Percentiles rank a stretch among this genome's conserved stretches.
Evolutionary conservation across 495 filamentous ascomycete species (phyloP).

Genomic region (Xylaria sp.): DNA sequence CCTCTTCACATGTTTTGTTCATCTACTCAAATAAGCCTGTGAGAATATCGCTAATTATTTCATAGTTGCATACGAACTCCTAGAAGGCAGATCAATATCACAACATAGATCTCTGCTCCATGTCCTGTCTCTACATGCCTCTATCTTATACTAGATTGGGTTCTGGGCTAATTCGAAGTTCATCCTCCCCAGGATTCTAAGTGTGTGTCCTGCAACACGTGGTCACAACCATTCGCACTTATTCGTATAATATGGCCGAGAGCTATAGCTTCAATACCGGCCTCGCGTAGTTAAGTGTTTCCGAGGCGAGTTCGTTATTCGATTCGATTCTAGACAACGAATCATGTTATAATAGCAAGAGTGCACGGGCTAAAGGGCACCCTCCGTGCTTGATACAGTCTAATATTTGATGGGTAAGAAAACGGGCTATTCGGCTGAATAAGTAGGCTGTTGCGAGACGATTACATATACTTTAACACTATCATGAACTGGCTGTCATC

Average conservation of each 20-base stretch:
- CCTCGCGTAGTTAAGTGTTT: not conserved
- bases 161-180: not conserved
- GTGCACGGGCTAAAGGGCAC: not conserved
- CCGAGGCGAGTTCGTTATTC: not conserved
- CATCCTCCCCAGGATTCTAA: not conserved
- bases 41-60: not conserved
- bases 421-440: not conserved
- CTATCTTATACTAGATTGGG: too few species aligned
- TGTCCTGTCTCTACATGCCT: not conserved
- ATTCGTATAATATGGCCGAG: not conserved
- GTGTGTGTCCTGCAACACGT: not conserved
- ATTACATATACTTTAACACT: not conserved
- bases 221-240: not conserved
- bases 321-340: not conserved
- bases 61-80: not conserved
- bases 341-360: not conserved
- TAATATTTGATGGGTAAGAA: not conserved
- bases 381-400: not conserved
- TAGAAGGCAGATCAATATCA: not conserved
- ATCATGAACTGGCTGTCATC: not conserved
- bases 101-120: not conserved
- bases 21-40: not conserved
- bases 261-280: not conserved
- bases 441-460: not conserved
- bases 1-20: not conserved